Base-by-base conservation (phyloP, 83 land plant species). In the Larix sibirica region DNA sequence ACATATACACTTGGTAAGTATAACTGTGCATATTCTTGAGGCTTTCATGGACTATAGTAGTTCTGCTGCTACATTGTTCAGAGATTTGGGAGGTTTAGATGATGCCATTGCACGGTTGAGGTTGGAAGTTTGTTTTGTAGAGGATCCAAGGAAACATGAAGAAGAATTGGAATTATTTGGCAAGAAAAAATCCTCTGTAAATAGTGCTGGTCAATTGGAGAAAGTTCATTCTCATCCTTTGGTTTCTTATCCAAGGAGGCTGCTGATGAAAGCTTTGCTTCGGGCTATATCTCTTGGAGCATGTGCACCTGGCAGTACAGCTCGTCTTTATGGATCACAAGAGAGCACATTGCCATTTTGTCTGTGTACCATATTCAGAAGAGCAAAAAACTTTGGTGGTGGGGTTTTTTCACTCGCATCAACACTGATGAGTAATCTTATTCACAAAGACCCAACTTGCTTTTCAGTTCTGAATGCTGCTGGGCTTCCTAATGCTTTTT, bases 391-490 rank as follows among this genome's bases (percentile, higher is more conserved):
- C 47, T 97, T 97, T 88, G 99, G 99, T 63, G 99, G 97, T 76
- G 98, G 93, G 44, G 94, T 97, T 6, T 97, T 93, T 79, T 89
- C 95, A 36, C 90, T 93, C 80, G 97, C 99, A 80, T 96, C 95
- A 42, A 92, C 90, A 81, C 91, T 95, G 18, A 93, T 97, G 97
- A 91, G 97, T 85, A 97, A 95, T 91, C 88, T 95, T 21, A 95
- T 95, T 79, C 99, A 95, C 84, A 95, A 94, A 77, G 99, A 97
- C 56, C 99, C 99, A 60, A 95, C 98, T 7, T 93, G 95, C 81
- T 97, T 88, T 84, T 71, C 94, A 62, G 86, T 92, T 69, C 89
- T 97, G 62, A 94, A 93, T 82, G 92, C 86, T 17, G 94, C 94
- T 62, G 97, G 90, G 79, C 86, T 97, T 59, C 99, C 99, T 44